These are phyloP conservation scores for Periconia digitata DNA, from an alignment of 2,329 filamentous ascomycete genomes.

Conservation along the genomic window DNA sequence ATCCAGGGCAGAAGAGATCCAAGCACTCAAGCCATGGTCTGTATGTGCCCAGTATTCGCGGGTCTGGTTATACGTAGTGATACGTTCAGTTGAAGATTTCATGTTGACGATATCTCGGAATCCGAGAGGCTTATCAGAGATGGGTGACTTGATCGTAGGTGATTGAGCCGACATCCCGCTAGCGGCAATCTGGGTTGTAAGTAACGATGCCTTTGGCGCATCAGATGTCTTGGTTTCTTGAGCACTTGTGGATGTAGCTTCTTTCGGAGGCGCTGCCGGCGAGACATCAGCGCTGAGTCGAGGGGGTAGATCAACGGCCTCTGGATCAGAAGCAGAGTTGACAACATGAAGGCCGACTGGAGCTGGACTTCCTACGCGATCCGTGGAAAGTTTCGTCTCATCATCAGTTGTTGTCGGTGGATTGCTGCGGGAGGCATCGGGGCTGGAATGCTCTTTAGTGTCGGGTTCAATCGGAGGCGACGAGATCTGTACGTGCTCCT, in stretches of 20 bases:
- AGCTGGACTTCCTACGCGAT: constrained; percentile 19
- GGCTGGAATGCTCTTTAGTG: constrained; percentile 18
- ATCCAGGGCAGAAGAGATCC: constrained; percentile 55
- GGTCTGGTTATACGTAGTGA: constrained; percentile 72
- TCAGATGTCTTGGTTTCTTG: constrained; percentile 11
- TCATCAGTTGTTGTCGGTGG: constrained; percentile 19
- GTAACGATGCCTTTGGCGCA: constrained; percentile 6
- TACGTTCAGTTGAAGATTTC: constrained; percentile 66
- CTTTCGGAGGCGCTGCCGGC: constrained; percentile 4
- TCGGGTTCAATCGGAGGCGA: constrained; percentile 17
- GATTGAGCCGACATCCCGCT: constrained; percentile 19
- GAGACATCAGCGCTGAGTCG: constrained; percentile 30
- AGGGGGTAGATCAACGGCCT: constrained; percentile 42
- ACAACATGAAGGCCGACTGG: constrained; percentile 46
- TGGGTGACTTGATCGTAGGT: constrained; percentile 21
- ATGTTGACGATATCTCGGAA: constrained; percentile 80
- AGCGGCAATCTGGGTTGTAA: constrained; percentile 7
- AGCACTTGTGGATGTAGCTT: constrained; percentile 11
- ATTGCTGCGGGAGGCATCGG: not conserved
- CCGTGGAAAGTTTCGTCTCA: constrained; percentile 17
- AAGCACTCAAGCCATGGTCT: constrained; percentile 72
- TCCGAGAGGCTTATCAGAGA: constrained; percentile 46
- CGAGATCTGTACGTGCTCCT: constrained; percentile 10
- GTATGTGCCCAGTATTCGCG: constrained; percentile 69
- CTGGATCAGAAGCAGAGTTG: constrained; percentile 42